phyloP scores from a whole-genome alignment of 2,329 filamentous ascomycete species.

The Exophiala bonariae region DNA sequence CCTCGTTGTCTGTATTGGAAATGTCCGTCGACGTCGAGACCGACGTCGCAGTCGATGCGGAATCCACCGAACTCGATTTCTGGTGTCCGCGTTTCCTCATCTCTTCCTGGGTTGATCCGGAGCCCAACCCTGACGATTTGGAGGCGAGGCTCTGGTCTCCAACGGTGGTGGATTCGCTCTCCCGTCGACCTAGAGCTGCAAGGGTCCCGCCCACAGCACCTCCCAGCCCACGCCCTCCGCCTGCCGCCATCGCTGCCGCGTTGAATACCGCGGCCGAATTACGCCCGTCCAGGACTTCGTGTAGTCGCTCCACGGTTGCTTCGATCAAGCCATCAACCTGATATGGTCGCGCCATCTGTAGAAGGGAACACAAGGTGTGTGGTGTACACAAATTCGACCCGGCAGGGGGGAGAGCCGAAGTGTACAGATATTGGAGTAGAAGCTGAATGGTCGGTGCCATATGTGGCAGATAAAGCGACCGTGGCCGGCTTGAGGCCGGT shows the following conservation, averaged over 20 bases:
- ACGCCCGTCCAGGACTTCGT: slow-evolving; percentile 83
- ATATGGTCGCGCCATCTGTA: slow-evolving; percentile 92
- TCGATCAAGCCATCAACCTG: slow-evolving; percentile 90
- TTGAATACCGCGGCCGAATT: slow-evolving; percentile 98
- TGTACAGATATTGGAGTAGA: slow-evolving; percentile 90
- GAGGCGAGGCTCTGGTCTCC: slow-evolving; percentile 9
- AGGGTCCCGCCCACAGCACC: slow-evolving; percentile 57
- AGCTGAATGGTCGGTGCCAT: slow-evolving; percentile 87
- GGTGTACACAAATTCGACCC: slow-evolving; percentile 82
- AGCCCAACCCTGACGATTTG: slow-evolving; percentile 13
- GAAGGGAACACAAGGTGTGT: slow-evolving; percentile 90
- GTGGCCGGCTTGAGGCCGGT: slow-evolving; percentile 66
- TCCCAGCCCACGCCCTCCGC: slow-evolving; percentile 81
- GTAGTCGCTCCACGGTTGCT: slow-evolving; percentile 86
- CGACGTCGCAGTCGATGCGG: slow-evolving; percentile 25
- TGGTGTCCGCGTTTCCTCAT: slow-evolving; percentile 20
- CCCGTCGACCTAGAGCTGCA: slow-evolving; percentile 41
- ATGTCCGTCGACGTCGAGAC: slow-evolving; percentile 26
- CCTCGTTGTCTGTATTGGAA: slow-evolving; percentile 26
- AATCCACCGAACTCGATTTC: slow-evolving; percentile 26
- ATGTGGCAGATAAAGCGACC: slow-evolving; percentile 90
- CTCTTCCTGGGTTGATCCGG: slow-evolving; percentile 19
- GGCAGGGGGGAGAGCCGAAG: slow-evolving; percentile 77
- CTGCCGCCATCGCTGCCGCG: slow-evolving; percentile 95
- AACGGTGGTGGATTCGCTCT: slow-evolving; percentile 24